These are phyloP conservation scores for Aspergillus asperescens DNA, from an alignment of 495 filamentous ascomycete species.

Conservation along the genomic window DNA sequence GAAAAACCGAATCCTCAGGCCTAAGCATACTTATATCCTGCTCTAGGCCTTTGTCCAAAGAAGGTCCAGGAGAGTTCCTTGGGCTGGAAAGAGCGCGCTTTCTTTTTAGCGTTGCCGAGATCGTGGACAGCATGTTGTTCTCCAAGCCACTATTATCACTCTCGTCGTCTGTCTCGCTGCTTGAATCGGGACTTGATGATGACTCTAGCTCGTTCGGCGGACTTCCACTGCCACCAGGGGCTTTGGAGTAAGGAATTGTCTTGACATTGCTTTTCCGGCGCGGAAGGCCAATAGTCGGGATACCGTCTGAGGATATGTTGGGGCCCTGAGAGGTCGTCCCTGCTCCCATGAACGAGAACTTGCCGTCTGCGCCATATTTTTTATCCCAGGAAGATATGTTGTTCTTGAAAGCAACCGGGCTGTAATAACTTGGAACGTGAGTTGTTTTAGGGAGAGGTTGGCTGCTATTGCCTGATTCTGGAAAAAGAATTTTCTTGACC, in stretches of 20 bases:
- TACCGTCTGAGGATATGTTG: slow-evolving; percentile 18
- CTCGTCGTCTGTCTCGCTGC: slow-evolving; percentile 30
- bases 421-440: slow-evolving; percentile 39
- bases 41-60: slow-evolving; percentile 25
- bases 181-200: slow-evolving; percentile 26
- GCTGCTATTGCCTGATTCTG: slow-evolving; percentile 20
- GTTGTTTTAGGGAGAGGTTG: slow-evolving; percentile 2
- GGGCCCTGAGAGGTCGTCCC: slow-evolving; percentile 9
- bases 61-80: slow-evolving; percentile 26
- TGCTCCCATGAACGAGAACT: slow-evolving; percentile 41
- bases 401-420: slow-evolving; percentile 43
- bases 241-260: slow-evolving; percentile 3
- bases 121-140: slow-evolving; percentile 17
- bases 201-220: slow-evolving; percentile 3
- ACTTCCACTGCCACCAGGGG: slow-evolving; percentile 7
- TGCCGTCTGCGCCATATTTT: slow-evolving; percentile 48
- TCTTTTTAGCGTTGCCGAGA: slow-evolving; percentile 31
- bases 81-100: slow-evolving; percentile 40
- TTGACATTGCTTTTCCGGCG: slow-evolving; percentile 21
- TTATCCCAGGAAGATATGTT: slow-evolving; percentile 42
- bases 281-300: slow-evolving; percentile 42
- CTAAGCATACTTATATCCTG: slow-evolving; percentile 18
- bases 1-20: slow-evolving; percentile 34
- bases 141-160: slow-evolving; percentile 28
- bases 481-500: slow-evolving; percentile 45